Evolutionary conservation across 1,284 basidiomycete genomes (phyloP).

Genomic region (Agroathelia rolfsii): DNA sequence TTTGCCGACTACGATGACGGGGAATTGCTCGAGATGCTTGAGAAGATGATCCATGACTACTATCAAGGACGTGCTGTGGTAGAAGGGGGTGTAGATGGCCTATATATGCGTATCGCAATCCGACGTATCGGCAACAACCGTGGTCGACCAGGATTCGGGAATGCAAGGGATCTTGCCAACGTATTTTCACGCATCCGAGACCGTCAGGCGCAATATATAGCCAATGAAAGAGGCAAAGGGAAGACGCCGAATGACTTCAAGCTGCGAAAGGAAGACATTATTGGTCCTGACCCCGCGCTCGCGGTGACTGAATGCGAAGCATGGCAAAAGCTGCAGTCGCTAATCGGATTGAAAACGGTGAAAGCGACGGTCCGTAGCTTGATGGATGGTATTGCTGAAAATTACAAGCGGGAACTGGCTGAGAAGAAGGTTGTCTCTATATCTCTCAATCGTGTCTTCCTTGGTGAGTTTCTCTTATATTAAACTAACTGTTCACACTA

Average conservation of each 20-base stretch:
- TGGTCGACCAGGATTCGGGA: conserved; percentile 49
- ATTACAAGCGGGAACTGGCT: conserved; percentile 47
- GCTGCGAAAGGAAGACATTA: conserved; percentile 42
- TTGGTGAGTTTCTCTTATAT: too few relatives aligned
- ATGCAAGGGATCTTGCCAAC: conserved; percentile 49
- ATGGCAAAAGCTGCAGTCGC: conserved; percentile 40
- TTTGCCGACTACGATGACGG: conserved; percentile 52
- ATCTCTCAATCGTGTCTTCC: conserved; percentile 52
- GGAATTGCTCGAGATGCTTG: conserved; percentile 45
- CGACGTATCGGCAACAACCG: conserved; percentile 46
- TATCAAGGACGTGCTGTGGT: conserved; percentile 42
- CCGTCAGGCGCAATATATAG: conserved; percentile 42
- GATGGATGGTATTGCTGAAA: conserved; percentile 34
- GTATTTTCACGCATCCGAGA: conserved; percentile 33
- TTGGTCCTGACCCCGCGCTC: conserved; percentile 50
- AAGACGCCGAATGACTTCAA: conserved; percentile 35
- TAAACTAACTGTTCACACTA: too few relatives aligned
- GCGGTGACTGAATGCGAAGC: conserved; percentile 34
- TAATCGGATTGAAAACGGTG: conserved; percentile 47
- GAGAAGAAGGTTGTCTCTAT: conserved; percentile 42
- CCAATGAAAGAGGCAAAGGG: conserved; percentile 29
- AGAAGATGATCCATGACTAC: conserved; percentile 32
- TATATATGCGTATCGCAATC: conserved; percentile 47
- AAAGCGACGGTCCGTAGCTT: conserved; percentile 44
- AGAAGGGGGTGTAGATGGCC: conserved; percentile 41